Evolutionary conservation across 225 moss, liverwort and hornwort species (phyloP).

Genomic region (Bryum argenteum): DNA sequence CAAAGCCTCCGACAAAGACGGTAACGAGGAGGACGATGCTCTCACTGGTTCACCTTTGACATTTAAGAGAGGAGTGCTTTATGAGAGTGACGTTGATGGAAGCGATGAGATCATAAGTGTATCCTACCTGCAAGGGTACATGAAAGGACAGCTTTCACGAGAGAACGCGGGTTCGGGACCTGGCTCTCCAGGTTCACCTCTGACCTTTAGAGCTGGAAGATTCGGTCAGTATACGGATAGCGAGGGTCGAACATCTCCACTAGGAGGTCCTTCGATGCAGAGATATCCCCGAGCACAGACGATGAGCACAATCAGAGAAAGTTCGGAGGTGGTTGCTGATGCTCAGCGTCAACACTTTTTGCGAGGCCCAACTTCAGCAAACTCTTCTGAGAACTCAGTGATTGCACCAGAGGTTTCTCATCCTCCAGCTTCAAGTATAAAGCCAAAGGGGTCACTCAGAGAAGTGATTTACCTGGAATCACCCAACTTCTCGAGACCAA

Average conservation of each 20-base stretch:
- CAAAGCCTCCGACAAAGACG: conserved; percentile 15
- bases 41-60: conserved; percentile 33
- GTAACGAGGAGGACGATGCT: conserved; percentile 18
- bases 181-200: conserved; percentile 48
- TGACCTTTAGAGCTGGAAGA: conserved; percentile 40
- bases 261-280: conserved; percentile 22
- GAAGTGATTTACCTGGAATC: conserved; percentile 60
- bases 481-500: conserved; percentile 45
- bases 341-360: conserved; percentile 29
- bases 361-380: conserved; percentile 29
- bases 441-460: conserved; percentile 38
- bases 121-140: conserved; percentile 43
- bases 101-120: conserved; percentile 32
- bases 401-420: conserved; percentile 19
- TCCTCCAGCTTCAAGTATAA: conserved; percentile 36
- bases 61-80: conserved; percentile 35
- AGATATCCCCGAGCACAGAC: conserved; percentile 42
- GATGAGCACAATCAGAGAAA: conserved; percentile 51
- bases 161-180: conserved; percentile 42
- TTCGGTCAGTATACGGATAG: conserved; percentile 13
- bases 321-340: conserved; percentile 29
- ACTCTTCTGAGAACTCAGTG: conserved; percentile 21
- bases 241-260: conserved; percentile 22
- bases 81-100: conserved; percentile 27
- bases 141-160: conserved; percentile 51